A percentile compares a stretch with the other conserved stretches of the same genome.
phyloP scores from a whole-genome alignment of 148 eudicot species.

The Chenopodium quinoa region DNA sequence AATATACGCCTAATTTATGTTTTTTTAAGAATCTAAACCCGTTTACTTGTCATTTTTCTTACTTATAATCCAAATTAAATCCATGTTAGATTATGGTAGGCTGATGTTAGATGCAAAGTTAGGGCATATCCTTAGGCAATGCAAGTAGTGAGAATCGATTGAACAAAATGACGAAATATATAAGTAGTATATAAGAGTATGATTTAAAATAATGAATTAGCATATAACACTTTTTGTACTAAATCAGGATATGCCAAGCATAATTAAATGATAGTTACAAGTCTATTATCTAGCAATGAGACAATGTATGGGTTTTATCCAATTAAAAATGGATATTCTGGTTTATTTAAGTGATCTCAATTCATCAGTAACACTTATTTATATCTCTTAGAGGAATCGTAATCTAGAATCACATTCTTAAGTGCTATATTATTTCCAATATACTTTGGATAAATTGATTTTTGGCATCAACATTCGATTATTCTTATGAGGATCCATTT shows the following conservation, averaged over 20 bases:
- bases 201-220: slow-evolving; percentile 7
- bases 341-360: slow-evolving; percentile 3
- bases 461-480: neutral
- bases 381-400: slow-evolving; percentile 23
- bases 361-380: slow-evolving; percentile 1
- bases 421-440: slow-evolving; percentile 11
- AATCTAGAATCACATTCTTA: slow-evolving; percentile 42
- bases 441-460: slow-evolving; percentile 16
- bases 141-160: slow-evolving; percentile 19
- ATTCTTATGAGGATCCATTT: slow-evolving; percentile 8
- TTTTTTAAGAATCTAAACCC: neutral
- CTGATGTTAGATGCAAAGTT: neutral
- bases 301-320: slow-evolving; percentile 22
- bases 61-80: neutral
- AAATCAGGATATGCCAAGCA: slow-evolving; percentile 30
- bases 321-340: slow-evolving; percentile 27
- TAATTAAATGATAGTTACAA: slow-evolving; percentile 21
- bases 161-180: neutral
- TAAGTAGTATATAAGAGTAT: neutral
- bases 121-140: slow-evolving; percentile 1
- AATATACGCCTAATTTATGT: neutral
- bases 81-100: neutral
- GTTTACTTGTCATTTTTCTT: slow-evolving; percentile 7
- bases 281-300: slow-evolving; percentile 18
- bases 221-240: slow-evolving; percentile 16